Percentiles rank a stretch among this genome's conserved stretches.
Conservation (phyloP, 495 filamentous ascomycete genomes). For the Lepraria neglecta region DNA sequence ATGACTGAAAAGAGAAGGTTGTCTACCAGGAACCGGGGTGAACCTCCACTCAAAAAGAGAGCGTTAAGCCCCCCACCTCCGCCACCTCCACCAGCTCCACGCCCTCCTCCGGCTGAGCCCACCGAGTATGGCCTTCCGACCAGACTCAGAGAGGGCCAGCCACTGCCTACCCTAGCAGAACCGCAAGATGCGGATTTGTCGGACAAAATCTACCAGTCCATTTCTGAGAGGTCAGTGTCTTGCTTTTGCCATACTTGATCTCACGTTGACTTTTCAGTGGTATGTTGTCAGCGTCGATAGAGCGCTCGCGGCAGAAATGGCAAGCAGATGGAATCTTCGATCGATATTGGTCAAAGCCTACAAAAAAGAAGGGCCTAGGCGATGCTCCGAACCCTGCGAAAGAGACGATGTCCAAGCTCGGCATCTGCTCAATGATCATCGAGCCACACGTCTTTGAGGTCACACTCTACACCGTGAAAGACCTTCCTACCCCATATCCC, state of each 20-base stretch:
- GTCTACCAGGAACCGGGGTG: conserved; percentile 28
- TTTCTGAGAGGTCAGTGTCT: conserved; percentile 68
- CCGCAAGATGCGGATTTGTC: conserved; percentile 62
- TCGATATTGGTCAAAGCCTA: conserved; percentile 87
- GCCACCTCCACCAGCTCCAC: conserved; percentile 13
- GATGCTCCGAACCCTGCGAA: conserved; percentile 76
- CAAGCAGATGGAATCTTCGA: conserved; percentile 81
- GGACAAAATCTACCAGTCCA: conserved; percentile 66
- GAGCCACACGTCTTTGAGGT: conserved; percentile 90
- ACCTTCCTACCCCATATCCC: conserved; percentile 44
- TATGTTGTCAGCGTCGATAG: conserved; percentile 73
- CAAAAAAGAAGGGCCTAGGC: conserved; percentile 65
- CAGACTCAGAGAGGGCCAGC: conserved; percentile 57
- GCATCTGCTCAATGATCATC: conserved; percentile 71
- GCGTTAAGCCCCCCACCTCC: conserved; percentile 26
- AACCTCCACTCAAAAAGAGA: conserved; percentile 28
- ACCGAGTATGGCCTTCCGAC: conserved; percentile 54
- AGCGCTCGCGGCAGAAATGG: conserved; percentile 84
- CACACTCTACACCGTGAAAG: conserved; percentile 79
- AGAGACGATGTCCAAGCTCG: conserved; percentile 80
- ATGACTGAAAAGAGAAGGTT: conserved; percentile 24
- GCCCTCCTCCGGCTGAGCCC: conserved; percentile 38
- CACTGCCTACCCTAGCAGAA: conserved; percentile 64
- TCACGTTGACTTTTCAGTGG: conserved; percentile 48
- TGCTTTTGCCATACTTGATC: conserved; percentile 5